Base-by-base conservation (phyloP, 2,329 filamentous ascomycete genomes). In the Calcarisporium arbuscula region DNA sequence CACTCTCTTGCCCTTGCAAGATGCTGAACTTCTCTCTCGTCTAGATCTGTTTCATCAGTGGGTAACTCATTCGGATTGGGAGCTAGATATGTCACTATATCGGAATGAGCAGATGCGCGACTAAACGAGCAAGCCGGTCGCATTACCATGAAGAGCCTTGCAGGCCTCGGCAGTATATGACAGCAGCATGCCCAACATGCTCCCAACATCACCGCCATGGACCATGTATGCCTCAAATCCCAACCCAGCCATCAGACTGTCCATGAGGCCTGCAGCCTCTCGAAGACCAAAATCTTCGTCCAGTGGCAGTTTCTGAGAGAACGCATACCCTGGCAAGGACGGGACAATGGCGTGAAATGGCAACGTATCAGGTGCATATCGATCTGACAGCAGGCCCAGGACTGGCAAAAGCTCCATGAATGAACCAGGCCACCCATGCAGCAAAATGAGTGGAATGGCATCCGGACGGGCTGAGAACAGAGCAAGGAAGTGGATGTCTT, bases 311-410 rank as follows among this genome's bases (percentile, higher is more conserved):
- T 60, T 52, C 1, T 61, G 63, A 0, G 70, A 74, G 38, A 72
- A 67, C 0, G 61, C 60, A 44, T 71, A 79, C 8, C 72, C 75
- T 0, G 72, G 70, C 4, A 78, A 53, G 0, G 67, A 72, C 0
- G 74, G 75, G 1, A 70, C 65, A 26, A 79, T 62, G 25, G 78
- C 50, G 42, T 79, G 73, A 46, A 73, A 80, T 0, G 74, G 74
- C 11, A 78, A 54, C 1, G 54, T 60, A 1, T 66, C 55, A 0
- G 70, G 62, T 0, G 64, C 62, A 46, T 77, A 76, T 35, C 65
- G 67, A 3, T 58, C 45, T 17, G 51, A 49, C 3, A 79, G 50
- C 4, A 70, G 26, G 2, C 62, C 47, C 30, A 80, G 48, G 8
- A 75, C 56, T 2, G 63, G 64, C 1, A 79, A 47, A 44, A 78